These are phyloP conservation scores for Hericium alpestre DNA, from an alignment of 768 basidiomycete genomes.

Conservation along the genomic window DNA sequence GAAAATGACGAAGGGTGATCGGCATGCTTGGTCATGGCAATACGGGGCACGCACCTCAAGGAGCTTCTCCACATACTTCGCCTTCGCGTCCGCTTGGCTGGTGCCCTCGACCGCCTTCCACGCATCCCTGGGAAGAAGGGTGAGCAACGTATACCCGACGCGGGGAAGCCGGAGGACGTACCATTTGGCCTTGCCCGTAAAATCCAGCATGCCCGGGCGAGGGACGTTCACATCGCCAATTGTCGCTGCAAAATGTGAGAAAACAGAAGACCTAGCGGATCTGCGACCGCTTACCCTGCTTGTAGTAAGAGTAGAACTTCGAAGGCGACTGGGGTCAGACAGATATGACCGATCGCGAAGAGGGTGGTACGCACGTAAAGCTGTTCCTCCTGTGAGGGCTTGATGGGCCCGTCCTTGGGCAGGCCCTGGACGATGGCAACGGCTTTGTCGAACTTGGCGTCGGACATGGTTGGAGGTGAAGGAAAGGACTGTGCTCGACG, in stretches of 20 bases:
- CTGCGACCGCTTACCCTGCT: slow-evolving; percentile 56
- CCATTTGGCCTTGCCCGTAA: slow-evolving; percentile 88
- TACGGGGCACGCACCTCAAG: slow-evolving; percentile 38
- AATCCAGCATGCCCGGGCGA: slow-evolving; percentile 73
- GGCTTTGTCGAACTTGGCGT: slow-evolving; percentile 69
- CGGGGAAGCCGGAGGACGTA: slow-evolving; percentile 22
- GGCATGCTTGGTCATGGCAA: slow-evolving; percentile 2
- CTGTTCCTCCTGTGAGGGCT: slow-evolving; percentile 64
- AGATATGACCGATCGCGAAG: slow-evolving; percentile 6
- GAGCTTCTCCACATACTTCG: slow-evolving; percentile 68
- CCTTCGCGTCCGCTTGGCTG: slow-evolving; percentile 59
- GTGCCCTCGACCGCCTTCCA: slow-evolving; percentile 69
- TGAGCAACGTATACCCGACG: background rate
- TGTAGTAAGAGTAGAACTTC: slow-evolving; percentile 91
- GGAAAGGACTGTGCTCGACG: background rate
- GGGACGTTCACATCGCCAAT: slow-evolving; percentile 59
- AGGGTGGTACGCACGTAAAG: slow-evolving; percentile 52
- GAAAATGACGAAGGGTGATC: slow-evolving; percentile 1
- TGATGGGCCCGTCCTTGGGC: slow-evolving; percentile 72
- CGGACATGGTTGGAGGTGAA: slow-evolving; percentile 37
- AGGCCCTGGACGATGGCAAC: slow-evolving; percentile 53
- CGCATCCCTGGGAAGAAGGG: slow-evolving; percentile 54
- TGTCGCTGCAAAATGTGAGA: slow-evolving; percentile 37
- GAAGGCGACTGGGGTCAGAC: slow-evolving; percentile 2
- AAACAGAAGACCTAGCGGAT: slow-evolving; percentile 9